A percentile compares a stretch with the other conserved stretches of the same genome.
Conservation (phyloP, 768 basidiomycete species). For the Gymnopilus junonius region DNA sequence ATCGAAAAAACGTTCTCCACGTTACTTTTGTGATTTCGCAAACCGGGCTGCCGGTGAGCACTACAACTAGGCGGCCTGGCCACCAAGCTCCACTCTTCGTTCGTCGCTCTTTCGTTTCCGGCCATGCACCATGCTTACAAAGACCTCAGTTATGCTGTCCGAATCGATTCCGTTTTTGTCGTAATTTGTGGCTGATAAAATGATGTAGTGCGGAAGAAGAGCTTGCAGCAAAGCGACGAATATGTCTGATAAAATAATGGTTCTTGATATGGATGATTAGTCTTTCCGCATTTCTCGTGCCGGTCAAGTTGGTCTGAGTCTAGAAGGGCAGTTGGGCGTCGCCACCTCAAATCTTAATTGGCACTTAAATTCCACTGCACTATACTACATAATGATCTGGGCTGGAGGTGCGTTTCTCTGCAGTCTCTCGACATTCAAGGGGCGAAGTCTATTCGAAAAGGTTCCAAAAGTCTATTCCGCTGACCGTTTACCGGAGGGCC, state of each 20-base stretch:
- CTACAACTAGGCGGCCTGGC: background rate
- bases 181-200: background rate
- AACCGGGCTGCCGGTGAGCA: conserved; percentile 8
- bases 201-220: background rate
- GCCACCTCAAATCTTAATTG: background rate
- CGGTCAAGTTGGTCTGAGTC: background rate
- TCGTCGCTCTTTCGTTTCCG: background rate
- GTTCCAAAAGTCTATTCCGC: background rate
- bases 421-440: background rate
- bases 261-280: background rate
- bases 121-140: background rate
- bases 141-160: background rate
- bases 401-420: background rate
- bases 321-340: background rate
- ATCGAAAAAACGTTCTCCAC: no score
- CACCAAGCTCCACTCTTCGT: background rate
- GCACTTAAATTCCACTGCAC: background rate
- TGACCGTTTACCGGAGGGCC: background rate
- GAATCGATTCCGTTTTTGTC: background rate
- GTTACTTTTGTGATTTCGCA: conserved; percentile 8
- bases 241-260: conserved; percentile 5
- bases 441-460: background rate
- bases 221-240: background rate
- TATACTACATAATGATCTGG: background rate
- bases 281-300: background rate